These are phyloP conservation scores for Paramarasmius palmivorus DNA, from an alignment of 1,284 basidiomycete species.

Conservation along the genomic window DNA sequence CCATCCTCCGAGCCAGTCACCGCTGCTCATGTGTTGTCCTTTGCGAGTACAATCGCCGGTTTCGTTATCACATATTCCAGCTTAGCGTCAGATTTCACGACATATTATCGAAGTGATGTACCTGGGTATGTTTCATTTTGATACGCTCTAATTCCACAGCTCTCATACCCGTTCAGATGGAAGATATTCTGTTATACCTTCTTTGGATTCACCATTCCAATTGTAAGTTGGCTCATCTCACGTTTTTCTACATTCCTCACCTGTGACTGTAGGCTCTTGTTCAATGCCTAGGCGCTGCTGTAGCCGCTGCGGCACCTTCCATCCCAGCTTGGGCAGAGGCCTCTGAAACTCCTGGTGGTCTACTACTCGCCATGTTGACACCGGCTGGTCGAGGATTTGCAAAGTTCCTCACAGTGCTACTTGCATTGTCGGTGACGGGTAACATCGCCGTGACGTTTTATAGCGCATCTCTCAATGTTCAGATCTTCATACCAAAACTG, in stretches of 20 bases:
- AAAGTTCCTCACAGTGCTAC: constrained; percentile 83
- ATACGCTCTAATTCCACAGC: constrained; percentile 5
- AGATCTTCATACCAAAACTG: constrained; percentile 74
- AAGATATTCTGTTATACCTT: constrained; percentile 77
- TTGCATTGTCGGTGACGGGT: constrained; percentile 78
- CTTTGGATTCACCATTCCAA: constrained; percentile 73
- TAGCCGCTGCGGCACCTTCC: constrained; percentile 54
- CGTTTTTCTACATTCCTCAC: not conserved
- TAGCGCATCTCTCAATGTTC: constrained; percentile 80
- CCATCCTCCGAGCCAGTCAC: constrained; percentile 50
- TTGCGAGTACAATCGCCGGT: constrained; percentile 70
- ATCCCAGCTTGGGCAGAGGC: constrained; percentile 70
- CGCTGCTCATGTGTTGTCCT: constrained; percentile 55
- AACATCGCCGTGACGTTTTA: constrained; percentile 89
- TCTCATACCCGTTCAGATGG: constrained; percentile 37
- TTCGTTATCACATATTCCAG: constrained; percentile 72
- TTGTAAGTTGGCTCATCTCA: constrained; percentile 38
- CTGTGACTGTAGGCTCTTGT: constrained; percentile 43
- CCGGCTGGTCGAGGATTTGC: constrained; percentile 72
- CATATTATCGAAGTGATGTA: constrained; percentile 59
- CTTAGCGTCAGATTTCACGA: constrained; percentile 74
- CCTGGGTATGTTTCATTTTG: constrained; percentile 43
- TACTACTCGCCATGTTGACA: constrained; percentile 74
- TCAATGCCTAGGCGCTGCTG: constrained; percentile 78
- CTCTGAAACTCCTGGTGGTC: constrained; percentile 60